phyloP scores from a whole-genome alignment of 768 basidiomycete species.

The Amanita brunnescens region DNA sequence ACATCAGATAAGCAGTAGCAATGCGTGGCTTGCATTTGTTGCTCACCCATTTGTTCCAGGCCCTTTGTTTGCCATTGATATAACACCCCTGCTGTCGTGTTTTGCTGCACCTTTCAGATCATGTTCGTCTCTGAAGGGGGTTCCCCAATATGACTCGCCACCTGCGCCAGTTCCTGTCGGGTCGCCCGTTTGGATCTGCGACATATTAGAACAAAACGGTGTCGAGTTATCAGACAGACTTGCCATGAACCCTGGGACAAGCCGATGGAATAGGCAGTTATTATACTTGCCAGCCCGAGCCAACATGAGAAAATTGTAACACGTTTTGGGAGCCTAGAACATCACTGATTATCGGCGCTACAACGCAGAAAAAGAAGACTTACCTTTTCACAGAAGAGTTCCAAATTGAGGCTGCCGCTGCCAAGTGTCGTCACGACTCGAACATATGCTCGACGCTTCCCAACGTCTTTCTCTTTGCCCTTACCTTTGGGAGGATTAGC shows the following conservation, averaged over 20 bases:
- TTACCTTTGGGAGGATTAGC: constrained; percentile 72
- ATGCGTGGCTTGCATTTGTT: background rate
- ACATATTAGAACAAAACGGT: background rate
- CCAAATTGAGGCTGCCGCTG: constrained; percentile 73
- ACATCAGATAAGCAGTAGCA: constrained; percentile 2
- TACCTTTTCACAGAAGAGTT: constrained; percentile 86
- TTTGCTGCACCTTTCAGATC: constrained; percentile 82
- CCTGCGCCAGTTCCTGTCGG: constrained; percentile 94
- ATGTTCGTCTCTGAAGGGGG: constrained; percentile 92
- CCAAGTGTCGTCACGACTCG: constrained; percentile 93
- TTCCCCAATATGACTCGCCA: constrained; percentile 91
- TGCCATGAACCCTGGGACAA: constrained; percentile 96
- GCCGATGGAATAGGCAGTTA: constrained; percentile 80
- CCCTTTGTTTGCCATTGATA: constrained; percentile 97
- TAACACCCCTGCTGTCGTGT: constrained; percentile 73
- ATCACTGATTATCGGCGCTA: background rate
- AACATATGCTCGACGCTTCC: constrained; percentile 88
- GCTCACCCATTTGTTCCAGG: constrained; percentile 77
- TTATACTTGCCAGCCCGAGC: constrained; percentile 89
- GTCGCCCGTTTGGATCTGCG: constrained; percentile 93
- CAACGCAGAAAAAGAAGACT: constrained; percentile 1
- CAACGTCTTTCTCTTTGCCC: constrained; percentile 89
- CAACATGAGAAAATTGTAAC: constrained; percentile 96
- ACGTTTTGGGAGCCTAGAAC: constrained; percentile 90
- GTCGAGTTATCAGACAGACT: constrained; percentile 11